Evolutionary conservation across 2,329 filamentous ascomycete genomes (phyloP), one percentile per base, ranked within the genome.

Genomic region (Stylonectria norvegica): DNA sequence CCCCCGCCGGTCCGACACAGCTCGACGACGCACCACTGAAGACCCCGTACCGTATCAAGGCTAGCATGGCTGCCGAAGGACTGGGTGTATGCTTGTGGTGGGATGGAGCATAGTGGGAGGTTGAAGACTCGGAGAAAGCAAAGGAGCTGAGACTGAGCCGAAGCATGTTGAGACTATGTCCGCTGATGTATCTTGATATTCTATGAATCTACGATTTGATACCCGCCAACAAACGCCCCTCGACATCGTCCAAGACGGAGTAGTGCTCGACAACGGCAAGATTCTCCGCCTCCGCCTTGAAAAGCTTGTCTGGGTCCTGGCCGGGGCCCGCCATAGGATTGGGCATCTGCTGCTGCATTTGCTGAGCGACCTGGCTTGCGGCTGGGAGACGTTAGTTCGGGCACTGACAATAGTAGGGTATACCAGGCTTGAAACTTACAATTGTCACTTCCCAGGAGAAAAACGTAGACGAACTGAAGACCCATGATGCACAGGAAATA

Each of bases 401-500:
- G 12, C 7, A 25, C 12, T 7, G 12, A 25, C 22, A 12, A 7
- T 25, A 25, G n/a, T n/a, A n/a, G n/a, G 8, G 22, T 25, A 8
- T 25, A 8, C 12, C 8, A 12, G 22, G 22, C 22, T 25, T 12
- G 12, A 15, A 9, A 70, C 83, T 65, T 73, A 96, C 90, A 83
- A 65, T 97, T 97, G 59, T 98, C 94, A 64, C 86, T 95, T 7
- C 93, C 93, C 11, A 98, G 77, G 35, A 98, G 83, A 64, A 96
- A 97, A 61, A 93, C 95, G 65, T 98, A 98, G 42, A 98, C 90
- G 39, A 91, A 89, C 65, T 97, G 91, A 42, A 98, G 74, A 33
- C 94, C 93, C 63, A 98, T 97, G 49, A 98, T 83, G 59, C 94
- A 97, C 52, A 98, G 71, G 62, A 98, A 97, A 72, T 98, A 98